Conservation (phyloP, 371 early-diverging fungal genomes). For the Blyttiomyces sp. region DNA sequence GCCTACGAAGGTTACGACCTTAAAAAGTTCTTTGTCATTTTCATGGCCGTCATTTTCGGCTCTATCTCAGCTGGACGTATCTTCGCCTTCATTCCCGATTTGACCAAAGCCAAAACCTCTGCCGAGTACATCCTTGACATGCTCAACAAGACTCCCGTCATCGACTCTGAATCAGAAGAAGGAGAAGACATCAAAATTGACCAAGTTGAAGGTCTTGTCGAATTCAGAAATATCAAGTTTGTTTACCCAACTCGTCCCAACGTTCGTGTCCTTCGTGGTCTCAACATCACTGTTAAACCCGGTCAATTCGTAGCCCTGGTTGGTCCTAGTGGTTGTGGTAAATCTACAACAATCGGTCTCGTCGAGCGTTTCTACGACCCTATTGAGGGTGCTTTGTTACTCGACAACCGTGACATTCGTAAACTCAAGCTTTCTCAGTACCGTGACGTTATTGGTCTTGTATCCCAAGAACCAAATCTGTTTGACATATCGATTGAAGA, state of each 20-base stretch:
- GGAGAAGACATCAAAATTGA: constrained; percentile 8
- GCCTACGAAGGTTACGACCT: constrained; percentile 24
- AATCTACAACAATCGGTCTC: constrained; percentile 78
- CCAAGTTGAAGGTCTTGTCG: constrained; percentile 25
- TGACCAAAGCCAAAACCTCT: constrained; percentile 66
- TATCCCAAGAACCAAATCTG: constrained; percentile 84
- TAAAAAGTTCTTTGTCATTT: constrained; percentile 26
- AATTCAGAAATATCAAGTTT: constrained; percentile 29
- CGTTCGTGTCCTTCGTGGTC: constrained; percentile 69
- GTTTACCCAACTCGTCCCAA: constrained; percentile 64
- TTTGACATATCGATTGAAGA: constrained; percentile 77
- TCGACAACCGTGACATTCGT: constrained; percentile 67
- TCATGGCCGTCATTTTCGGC: constrained; percentile 38
- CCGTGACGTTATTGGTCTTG: constrained; percentile 73
- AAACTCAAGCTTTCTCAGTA: constrained; percentile 57
- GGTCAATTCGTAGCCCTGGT: constrained; percentile 86
- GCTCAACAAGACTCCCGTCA: constrained; percentile 62
- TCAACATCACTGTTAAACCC: constrained; percentile 67
- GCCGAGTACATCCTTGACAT: constrained; percentile 72
- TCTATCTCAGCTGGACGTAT: constrained; percentile 41
- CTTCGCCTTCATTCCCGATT: constrained; percentile 75
- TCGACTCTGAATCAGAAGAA: constrained; percentile 19
- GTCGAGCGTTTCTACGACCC: constrained; percentile 87
- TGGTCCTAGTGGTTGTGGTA: constrained; percentile 68
- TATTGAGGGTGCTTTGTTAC: constrained; percentile 40